phyloP scores from a whole-genome alignment of 495 filamentous ascomycete species.

The Pyrenula aspistea region DNA sequence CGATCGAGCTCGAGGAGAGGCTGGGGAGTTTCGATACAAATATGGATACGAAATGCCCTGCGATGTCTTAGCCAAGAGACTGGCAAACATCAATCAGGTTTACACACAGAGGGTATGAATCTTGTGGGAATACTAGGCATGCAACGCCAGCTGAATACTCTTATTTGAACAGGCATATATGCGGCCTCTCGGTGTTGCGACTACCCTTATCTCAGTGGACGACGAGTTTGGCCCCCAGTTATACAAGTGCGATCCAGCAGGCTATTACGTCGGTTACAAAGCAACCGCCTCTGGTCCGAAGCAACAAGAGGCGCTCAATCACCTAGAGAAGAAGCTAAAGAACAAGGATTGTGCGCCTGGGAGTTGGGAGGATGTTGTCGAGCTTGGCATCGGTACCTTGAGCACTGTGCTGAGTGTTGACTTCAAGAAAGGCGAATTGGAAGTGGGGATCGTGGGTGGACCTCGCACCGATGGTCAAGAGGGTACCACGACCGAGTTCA shows the following conservation, averaged over 20 bases:
- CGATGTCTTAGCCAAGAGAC: conserved; percentile 86
- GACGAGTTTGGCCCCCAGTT: conserved; percentile 89
- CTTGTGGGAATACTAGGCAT: conserved; percentile 7
- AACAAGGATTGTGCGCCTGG: conserved; percentile 93
- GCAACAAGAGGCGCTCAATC: conserved; percentile 94
- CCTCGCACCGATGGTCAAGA: conserved; percentile 68
- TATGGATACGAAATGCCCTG: conserved; percentile 99
- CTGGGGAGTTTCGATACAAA: conserved; percentile 96
- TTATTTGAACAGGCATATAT: conserved; percentile 68
- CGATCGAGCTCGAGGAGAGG: conserved; percentile 84
- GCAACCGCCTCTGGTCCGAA: conserved; percentile 94
- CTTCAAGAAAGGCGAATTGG: conserved; percentile 98
- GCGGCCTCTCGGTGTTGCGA: conserved; percentile 91
- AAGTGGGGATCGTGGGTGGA: conserved; percentile 91
- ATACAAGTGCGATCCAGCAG: conserved; percentile 96
- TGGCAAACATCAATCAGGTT: conserved; percentile 98
- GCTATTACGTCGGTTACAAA: conserved; percentile 97
- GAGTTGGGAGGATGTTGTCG: conserved; percentile 94
- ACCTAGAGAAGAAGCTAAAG: conserved; percentile 98
- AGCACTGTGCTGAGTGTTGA: conserved; percentile 96
- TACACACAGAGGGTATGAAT: conserved; percentile 85
- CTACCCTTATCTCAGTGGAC: conserved; percentile 87
- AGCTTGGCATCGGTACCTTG: conserved; percentile 85
- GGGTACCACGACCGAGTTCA: conserved; percentile 64
- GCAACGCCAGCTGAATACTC: background rate